Evolutionary conservation across 2,329 filamentous ascomycete genomes (phyloP).

Genomic region (Stagonosporopsis rhizophila): DNA sequence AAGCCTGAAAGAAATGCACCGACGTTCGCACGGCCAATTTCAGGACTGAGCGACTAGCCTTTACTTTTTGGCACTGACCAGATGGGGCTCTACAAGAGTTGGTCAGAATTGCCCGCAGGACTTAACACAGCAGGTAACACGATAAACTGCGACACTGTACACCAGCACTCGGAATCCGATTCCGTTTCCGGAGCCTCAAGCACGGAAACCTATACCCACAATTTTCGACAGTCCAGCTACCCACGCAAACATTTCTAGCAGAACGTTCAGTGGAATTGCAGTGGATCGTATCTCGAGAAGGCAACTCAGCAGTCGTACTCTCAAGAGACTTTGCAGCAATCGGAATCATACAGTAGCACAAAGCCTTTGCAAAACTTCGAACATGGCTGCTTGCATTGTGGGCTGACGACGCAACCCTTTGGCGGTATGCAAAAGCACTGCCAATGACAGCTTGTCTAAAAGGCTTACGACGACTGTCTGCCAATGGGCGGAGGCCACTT

Average conservation of each 20-base stretch:
- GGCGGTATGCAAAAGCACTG: conserved; percentile 2
- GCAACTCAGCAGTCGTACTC: neutral
- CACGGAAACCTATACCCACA: neutral
- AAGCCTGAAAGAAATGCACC: neutral
- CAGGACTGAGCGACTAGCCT: too few species aligned
- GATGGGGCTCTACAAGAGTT: neutral
- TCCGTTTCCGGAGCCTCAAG: neutral
- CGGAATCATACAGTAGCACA: neutral
- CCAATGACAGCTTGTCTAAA: conserved; percentile 13
- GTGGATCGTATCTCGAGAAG: neutral
- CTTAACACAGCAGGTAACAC: neutral
- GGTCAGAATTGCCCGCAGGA: neutral
- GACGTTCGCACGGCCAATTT: neutral
- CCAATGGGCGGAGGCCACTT: conserved; percentile 6
- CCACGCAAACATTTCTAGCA: too few species aligned
- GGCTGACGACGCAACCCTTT: conserved; percentile 4
- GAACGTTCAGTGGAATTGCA: neutral
- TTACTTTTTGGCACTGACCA: neutral
- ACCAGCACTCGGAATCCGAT: neutral
- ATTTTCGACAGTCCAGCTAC: neutral
- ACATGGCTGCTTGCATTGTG: neutral
- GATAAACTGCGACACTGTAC: neutral
- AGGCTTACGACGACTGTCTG: conserved; percentile 14
- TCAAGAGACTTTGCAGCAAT: neutral
- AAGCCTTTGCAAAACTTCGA: conserved; percentile 4